Evolutionary conservation across 257 asterid species (phyloP), one percentile per base, ranked within the genome.

Genomic region (Jasminum sambac): DNA sequence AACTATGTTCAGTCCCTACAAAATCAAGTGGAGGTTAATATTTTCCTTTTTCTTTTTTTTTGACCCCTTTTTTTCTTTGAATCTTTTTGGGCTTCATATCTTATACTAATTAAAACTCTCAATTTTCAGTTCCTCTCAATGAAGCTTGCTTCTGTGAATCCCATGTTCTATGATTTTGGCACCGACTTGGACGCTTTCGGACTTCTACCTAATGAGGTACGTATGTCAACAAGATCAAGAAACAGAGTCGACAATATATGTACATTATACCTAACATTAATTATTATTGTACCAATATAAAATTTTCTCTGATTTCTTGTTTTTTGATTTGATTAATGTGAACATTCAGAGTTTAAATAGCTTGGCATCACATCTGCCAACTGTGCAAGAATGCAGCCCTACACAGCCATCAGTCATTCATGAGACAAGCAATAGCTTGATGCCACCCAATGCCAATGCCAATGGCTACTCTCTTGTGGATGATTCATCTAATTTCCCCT

Each of bases 1-100:
- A 87, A 89, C 75, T 91, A 91, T 83, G 96, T 91, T 80, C 96
- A 89, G 58, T 91, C 96, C 67, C 86, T 91, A 62, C 97, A 91
- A 82, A 79, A 87, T 75, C 98, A 91, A 86, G 95, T 90, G 25
- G 96, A 91, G 98, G 97, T 91, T 39, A 72, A 23, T 39, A 41
- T 65, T 61, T 52, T 21, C 30, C 11, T 19, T 52, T 19, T 19
- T 12, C 21, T 52, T n/a, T 6, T 64, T n/a, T n/a, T n/a, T n/a
- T n/a, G n/a, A n/a, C n/a, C n/a, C n/a, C n/a, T n/a, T n/a, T n/a
- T n/a, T n/a, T n/a, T n/a, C n/a, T n/a, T n/a, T n/a, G n/a, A n/a
- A n/a, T n/a, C n/a, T n/a, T n/a, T n/a, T n/a, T n/a, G n/a, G n/a
- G n/a, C n/a, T n/a, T n/a, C n/a, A n/a, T n/a, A n/a, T n/a, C n/a